Conservation (phyloP, 371 early-diverging fungal species). For the Actinomortierella wolfii region DNA sequence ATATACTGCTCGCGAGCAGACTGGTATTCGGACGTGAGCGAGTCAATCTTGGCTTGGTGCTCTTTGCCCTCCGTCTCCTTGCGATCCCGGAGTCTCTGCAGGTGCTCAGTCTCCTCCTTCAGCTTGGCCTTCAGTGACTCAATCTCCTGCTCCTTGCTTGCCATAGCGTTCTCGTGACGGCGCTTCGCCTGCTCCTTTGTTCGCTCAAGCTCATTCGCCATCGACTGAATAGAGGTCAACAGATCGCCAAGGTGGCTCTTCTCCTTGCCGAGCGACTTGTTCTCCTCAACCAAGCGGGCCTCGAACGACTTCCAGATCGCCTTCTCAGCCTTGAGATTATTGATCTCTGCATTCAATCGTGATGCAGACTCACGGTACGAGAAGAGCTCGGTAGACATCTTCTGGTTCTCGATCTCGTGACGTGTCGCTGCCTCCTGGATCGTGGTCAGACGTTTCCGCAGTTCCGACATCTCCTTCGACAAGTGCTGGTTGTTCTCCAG, state of each 20-base stretch:
- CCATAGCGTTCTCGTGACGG: conserved; percentile 48
- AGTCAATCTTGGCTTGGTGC: conserved; percentile 44
- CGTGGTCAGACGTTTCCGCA: conserved; percentile 45
- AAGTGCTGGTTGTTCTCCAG: conserved; percentile 48
- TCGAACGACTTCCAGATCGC: conserved; percentile 54
- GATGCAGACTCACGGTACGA: conserved; percentile 46
- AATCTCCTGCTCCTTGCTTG: conserved; percentile 52
- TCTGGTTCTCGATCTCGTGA: conserved; percentile 40
- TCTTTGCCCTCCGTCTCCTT: conserved; percentile 46
- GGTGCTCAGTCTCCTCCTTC: conserved; percentile 35
- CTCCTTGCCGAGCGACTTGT: conserved; percentile 51
- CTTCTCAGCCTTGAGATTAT: conserved; percentile 52
- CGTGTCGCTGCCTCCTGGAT: conserved; percentile 36
- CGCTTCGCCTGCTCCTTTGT: conserved; percentile 41
- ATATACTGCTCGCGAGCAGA: conserved; percentile 38
- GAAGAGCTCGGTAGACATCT: conserved; percentile 46
- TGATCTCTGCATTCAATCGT: conserved; percentile 48
- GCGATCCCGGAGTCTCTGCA: conserved; percentile 39
- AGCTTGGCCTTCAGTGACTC: conserved; percentile 43
- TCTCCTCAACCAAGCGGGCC: conserved; percentile 51
- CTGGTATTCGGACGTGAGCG: conserved; percentile 41
- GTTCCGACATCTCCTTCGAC: conserved; percentile 49
- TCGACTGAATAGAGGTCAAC: conserved; percentile 40
- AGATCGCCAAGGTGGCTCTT: conserved; percentile 46
- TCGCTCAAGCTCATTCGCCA: conserved; percentile 50